These are phyloP conservation scores for Penicillium sp. DNA, from an alignment of 2,329 filamentous ascomycete genomes.

Conservation along the genomic window DNA sequence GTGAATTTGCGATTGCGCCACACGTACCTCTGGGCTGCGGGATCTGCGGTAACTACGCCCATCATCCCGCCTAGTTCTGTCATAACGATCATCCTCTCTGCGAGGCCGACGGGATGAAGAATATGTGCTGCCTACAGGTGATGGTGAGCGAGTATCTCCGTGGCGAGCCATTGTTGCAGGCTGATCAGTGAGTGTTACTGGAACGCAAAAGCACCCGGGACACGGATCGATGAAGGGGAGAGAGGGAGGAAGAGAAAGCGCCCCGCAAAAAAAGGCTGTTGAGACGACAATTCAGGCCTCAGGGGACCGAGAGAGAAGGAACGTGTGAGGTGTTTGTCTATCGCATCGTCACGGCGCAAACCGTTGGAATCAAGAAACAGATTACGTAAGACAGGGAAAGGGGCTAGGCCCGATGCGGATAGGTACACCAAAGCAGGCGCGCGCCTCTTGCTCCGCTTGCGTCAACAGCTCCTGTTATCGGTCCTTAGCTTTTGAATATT, in stretches of 20 bases:
- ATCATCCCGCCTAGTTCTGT: constrained; percentile 46
- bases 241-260: neutral
- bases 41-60: constrained; percentile 40
- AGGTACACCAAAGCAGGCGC: constrained; percentile 18
- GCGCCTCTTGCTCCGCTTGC: constrained; percentile 26
- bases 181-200: constrained; percentile 45
- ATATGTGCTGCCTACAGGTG: constrained; percentile 77
- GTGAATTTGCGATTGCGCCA: constrained; percentile 1
- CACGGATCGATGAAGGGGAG: constrained; percentile 9
- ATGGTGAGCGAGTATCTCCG: constrained; percentile 72
- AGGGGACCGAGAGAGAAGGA: neutral
- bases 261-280: neutral
- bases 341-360: constrained; percentile 1
- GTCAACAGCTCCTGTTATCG: constrained; percentile 16
- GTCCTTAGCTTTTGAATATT: neutral
- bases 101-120: constrained; percentile 59
- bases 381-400: neutral
- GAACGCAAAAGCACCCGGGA: constrained; percentile 26
- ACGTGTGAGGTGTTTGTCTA: neutral
- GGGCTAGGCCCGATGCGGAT: constrained; percentile 17
- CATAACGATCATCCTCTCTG: constrained; percentile 47
- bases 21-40: constrained; percentile 42
- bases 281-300: constrained; percentile 1
- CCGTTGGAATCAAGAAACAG: neutral
- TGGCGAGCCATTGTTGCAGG: constrained; percentile 52